A percentile compares a stretch with the other conserved stretches of the same genome.
Evolutionary conservation across 2,329 filamentous ascomycete genomes (phyloP).

Genomic region (Pyricularia sp.): DNA sequence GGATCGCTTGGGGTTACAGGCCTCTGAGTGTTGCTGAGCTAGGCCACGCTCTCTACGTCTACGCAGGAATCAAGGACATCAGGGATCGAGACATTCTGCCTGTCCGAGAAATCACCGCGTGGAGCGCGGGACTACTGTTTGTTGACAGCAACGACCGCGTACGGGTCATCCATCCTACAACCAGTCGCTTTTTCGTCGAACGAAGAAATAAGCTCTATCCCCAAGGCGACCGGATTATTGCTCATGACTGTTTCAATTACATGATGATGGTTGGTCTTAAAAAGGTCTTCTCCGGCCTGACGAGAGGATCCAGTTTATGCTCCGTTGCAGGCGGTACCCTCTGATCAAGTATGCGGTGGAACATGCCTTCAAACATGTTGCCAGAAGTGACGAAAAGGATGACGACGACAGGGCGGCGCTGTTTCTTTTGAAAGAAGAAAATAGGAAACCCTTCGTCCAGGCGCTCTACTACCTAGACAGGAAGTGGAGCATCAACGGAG

Average conservation of each 20-base stretch:
- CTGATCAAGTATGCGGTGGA: not conserved
- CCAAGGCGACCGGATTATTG: not conserved
- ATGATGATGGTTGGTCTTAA: not conserved
- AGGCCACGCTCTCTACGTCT: not conserved
- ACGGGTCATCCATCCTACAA: not conserved
- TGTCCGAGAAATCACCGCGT: not conserved
- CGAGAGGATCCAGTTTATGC: not conserved
- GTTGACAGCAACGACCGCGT: not conserved
- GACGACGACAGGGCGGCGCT: not conserved
- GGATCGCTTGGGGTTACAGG: not conserved
- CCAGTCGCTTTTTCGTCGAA: not conserved
- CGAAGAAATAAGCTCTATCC: not conserved
- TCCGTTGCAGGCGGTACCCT: not conserved
- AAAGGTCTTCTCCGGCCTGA: not conserved
- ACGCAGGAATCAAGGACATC: not conserved
- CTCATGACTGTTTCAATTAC: not conserved
- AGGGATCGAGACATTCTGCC: not conserved
- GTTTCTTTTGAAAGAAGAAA: not conserved
- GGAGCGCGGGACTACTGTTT: constrained; percentile 1
- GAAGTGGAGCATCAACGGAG: not conserved
- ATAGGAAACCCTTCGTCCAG: not conserved
- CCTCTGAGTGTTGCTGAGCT: not conserved
- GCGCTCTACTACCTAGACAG: not conserved
- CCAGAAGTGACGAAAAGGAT: not conserved
- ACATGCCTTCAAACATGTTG: not conserved